Base-by-base conservation (phyloP, 345 rosid genomes). In the Boechera retrofracta region DNA sequence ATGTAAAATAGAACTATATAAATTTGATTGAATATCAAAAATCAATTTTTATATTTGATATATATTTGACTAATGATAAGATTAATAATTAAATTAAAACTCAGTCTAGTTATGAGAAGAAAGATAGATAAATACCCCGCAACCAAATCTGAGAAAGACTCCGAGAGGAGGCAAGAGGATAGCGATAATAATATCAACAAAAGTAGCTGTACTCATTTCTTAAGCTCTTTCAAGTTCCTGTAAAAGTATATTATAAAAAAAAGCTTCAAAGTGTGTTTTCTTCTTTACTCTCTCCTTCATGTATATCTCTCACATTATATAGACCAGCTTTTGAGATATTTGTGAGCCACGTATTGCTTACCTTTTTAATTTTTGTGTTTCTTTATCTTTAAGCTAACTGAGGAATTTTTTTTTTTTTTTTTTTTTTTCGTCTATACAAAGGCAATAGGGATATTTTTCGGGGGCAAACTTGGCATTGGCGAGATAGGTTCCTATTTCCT, bases 111-210 rank as follows among this genome's bases (percentile, higher is more conserved):
- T 21, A 11, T 6, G 18, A 62, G 33, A 62, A 41, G 1, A 53
- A 15, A 64, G 48, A 33, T 7, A 36, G 12, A 33, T 58, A 42
- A 44, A 13, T 44, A 90, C 98, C 85, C 78, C 12, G 83, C 97
- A 93, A 13, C 91, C 95, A 62, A 5, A 91, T 80, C 84, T 93
- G 87, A 91, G 91, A 80, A 89, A 93, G 80, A 93, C 98, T 7
- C 97, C 98, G 0, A 93, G 94, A 71, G 98, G 98, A 42, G 98
- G 98, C 89, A 93, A 82, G 78, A 93, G 45, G 82, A 93, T 83
- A 4, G 98, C 97, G 71, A 93, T 60, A 32, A 93, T 39, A 76
- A 91, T 87, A 71, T 93, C 97, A 1, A 93, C 0, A 87, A 87
- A 93, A 0, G 72, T 90, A 15, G 82, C 85, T 16, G 93, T 83